These are phyloP conservation scores for Debaryomyces prosopidis DNA, from an alignment of 805 yeast genomes.

Conservation along the genomic window DNA sequence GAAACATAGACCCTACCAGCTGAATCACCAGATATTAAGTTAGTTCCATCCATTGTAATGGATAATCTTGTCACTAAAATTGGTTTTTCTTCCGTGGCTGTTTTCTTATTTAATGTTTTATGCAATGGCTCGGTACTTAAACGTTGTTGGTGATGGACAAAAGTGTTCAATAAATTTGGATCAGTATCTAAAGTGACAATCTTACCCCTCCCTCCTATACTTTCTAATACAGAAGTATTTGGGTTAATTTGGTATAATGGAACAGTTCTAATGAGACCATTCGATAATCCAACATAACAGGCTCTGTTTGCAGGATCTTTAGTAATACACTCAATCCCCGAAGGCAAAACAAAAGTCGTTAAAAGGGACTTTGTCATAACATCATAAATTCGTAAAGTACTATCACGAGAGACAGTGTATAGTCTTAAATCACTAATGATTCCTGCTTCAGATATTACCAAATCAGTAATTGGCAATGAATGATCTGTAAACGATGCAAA, in stretches of 20 bases:
- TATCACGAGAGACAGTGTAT: slow-evolving; percentile 70
- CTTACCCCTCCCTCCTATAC: slow-evolving; percentile 59
- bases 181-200: slow-evolving; percentile 54
- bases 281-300: slow-evolving; percentile 64
- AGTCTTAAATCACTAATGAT: slow-evolving; percentile 58
- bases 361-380: slow-evolving; percentile 46
- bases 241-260: slow-evolving; percentile 46
- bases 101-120: slow-evolving; percentile 9
- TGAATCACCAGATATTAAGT: slow-evolving; percentile 70
- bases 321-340: slow-evolving; percentile 55
- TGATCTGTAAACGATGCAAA: slow-evolving; percentile 61
- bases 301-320: slow-evolving; percentile 80
- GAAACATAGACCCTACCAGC: slow-evolving; percentile 66
- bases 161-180: slow-evolving; percentile 48
- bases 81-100: slow-evolving; percentile 15
- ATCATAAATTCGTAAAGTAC: slow-evolving; percentile 73
- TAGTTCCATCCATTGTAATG: slow-evolving; percentile 74
- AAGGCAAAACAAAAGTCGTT: slow-evolving; percentile 71
- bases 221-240: slow-evolving; percentile 47
- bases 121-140: slow-evolving; percentile 10
- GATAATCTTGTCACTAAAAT: slow-evolving; percentile 51
- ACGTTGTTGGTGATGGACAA: slow-evolving; percentile 49
- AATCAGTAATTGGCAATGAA: slow-evolving; percentile 51
- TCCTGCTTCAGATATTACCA: slow-evolving; percentile 52
- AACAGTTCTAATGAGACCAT: slow-evolving; percentile 61